These are phyloP conservation scores for Cyclotella cryptica DNA, from an alignment of 108 stramenopile genomes.

Conservation along the genomic window DNA sequence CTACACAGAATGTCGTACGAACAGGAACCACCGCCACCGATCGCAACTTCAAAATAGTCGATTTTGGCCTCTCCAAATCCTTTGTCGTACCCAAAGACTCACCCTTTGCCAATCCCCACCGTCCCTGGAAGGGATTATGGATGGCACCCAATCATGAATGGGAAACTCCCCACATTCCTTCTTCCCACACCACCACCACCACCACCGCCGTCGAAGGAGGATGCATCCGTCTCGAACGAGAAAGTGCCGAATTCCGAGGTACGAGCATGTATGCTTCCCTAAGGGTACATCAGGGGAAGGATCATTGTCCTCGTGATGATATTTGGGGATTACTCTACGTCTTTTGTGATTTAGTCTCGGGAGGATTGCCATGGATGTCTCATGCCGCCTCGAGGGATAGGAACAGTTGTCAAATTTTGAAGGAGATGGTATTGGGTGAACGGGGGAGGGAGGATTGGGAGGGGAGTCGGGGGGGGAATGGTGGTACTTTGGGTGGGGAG, in stretches of 20 bases:
- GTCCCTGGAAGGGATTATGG: conserved; percentile 72
- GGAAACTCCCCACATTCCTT: background rate
- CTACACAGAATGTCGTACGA: conserved; percentile 68
- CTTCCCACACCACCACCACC: too few relatives aligned
- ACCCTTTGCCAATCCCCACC: conserved; percentile 59
- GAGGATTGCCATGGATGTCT: conserved; percentile 90
- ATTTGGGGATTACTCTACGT: conserved; percentile 89
- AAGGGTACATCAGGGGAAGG: conserved; percentile 81
- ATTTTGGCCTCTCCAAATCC: conserved; percentile 88
- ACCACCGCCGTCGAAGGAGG: conserved; percentile 26
- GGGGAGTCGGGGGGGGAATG: background rate
- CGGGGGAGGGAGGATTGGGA: conserved; percentile 42
- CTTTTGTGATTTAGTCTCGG: conserved; percentile 88
- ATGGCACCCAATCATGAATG: conserved; percentile 39
- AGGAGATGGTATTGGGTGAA: conserved; percentile 78
- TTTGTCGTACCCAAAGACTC: conserved; percentile 80
- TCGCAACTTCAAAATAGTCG: conserved; percentile 67
- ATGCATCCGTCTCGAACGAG: conserved; percentile 71
- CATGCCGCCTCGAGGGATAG: conserved; percentile 80
- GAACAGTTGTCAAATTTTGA: conserved; percentile 70
- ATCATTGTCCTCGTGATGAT: conserved; percentile 84
- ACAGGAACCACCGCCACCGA: conserved; percentile 46
- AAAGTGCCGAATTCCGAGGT: conserved; percentile 83
- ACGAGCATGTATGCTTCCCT: conserved; percentile 87
- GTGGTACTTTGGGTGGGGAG: conserved; percentile 17